A percentile compares a stretch with the other conserved stretches of the same genome.
Evolutionary conservation across 164 flowering plant species (phyloP).

Genomic region (Akebia trifoliata): DNA sequence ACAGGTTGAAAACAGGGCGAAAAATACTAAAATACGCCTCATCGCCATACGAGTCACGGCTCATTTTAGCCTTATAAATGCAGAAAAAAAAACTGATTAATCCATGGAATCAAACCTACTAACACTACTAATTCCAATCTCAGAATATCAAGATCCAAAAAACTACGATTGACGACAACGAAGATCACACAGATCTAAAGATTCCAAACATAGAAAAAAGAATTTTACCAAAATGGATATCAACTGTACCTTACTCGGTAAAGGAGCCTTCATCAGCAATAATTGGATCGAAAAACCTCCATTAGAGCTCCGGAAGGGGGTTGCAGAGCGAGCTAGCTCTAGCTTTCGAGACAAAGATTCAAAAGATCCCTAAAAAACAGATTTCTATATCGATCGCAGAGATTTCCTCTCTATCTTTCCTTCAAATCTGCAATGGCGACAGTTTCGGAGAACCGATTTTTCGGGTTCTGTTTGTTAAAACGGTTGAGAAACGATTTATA

Average conservation of each 20-base stretch:
- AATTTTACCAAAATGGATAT: no score
- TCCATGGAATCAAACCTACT: no score
- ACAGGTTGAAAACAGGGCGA: no score
- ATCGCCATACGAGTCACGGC: no score
- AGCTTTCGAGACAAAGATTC: no score
- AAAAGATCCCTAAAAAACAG: background rate
- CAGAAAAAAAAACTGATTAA: no score
- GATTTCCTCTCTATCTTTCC: no score
- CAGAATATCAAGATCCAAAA: background rate
- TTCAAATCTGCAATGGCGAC: background rate
- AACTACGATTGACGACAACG: background rate
- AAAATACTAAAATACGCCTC: no score
- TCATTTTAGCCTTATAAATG: no score
- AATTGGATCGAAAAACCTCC: slow-evolving; percentile 1
- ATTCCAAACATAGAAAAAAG: background rate
- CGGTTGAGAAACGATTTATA: no score
- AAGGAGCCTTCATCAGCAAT: slow-evolving; percentile 11
- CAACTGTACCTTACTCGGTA: no score
- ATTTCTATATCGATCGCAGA: background rate
- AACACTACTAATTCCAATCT: background rate
- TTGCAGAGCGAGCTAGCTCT: background rate
- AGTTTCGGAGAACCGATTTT: slow-evolving; percentile 3
- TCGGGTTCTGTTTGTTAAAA: background rate
- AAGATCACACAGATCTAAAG: background rate
- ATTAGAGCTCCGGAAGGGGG: slow-evolving; percentile 11